Base-by-base conservation (phyloP, 2,329 filamentous ascomycete species). In the Fusarium cyanostomum region DNA sequence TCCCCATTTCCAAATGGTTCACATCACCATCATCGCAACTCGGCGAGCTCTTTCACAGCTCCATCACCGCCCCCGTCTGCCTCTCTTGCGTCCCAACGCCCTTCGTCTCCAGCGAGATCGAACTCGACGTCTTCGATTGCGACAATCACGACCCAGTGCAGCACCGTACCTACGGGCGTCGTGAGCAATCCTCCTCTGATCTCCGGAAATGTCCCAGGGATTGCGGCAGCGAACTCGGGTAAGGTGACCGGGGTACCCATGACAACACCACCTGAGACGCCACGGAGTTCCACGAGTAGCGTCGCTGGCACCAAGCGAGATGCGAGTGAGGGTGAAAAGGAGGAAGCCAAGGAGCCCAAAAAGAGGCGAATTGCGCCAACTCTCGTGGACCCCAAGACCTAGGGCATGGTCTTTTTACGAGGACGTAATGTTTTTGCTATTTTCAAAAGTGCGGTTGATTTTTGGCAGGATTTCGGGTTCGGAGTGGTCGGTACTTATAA, bases 251-350 rank as follows among this genome's bases (percentile, higher is more conserved):
- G 84, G 0, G 79, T 96, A 38, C 91, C 93, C 0, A 86, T 96
- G 70, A 92, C 91, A 33, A 97, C 94, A 8, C 94, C 95, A 3
- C 95, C 94, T 1, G 91, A 96, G 74, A 98, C 94, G 4, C 94
- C 94, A 7, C 82, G 84, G 35, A 75, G 73, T 39, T 64, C 71
- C 1, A 67, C 71, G 15, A 69, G 69, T 21, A 68, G 71, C 34
- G 71, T 71, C 41, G 72, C 74, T 3, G 83, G 83, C 27, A 76
- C 78, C 13, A 89, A 89, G 73, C 79, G 86, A 63, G 86, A 89
- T 26, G 81, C 81, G 11, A 83, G 80, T 21, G 84, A 86, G 56
- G 80, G 79, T 21, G 86, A 86, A 30, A 81, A 82, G 42, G 82
- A 83, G 13, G 81, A 84, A 8, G 77, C 74, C 15, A 80, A 81